Base-by-base conservation (phyloP, 2,329 filamentous ascomycete genomes). In the Trichoderma oligosporum region DNA sequence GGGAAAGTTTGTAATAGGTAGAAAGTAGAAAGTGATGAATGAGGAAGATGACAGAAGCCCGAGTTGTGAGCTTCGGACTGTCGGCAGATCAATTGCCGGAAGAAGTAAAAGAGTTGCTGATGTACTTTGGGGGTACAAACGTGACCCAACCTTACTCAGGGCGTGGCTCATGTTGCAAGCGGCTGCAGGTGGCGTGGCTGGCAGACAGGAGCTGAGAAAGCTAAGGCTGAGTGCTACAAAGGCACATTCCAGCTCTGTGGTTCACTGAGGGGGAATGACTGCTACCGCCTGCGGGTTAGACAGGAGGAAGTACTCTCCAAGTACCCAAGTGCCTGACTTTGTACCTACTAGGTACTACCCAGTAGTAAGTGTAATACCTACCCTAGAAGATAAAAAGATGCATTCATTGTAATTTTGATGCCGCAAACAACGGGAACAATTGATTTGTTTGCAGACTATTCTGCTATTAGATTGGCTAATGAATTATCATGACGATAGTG, bases 161-260 rank as follows among this genome's bases (percentile, higher is more conserved):
- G 41, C 38, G 20, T 22, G 41, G 41, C 12, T 44, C 41, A 22
- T n/a, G 41, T 25, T 22, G 22, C 22, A 27, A 44, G 38, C 49
- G 49, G 27, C 49, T 53, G 49, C 49, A 44, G 38, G 49, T 38
- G 49, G 49, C 48, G n/a, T n/a, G n/a, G n/a, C n/a, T n/a, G n/a
- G n/a, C n/a, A n/a, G n/a, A n/a, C 27, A 31, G 27, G 11, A 11
- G 27, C 27, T 53, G 39, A 33, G n/a, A 27, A 27, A 14, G 29
- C 39, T 54, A 39, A 11, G 25, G 39, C 51, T 45, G 22, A 18
- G 39, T 14, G 51, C 39, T 18, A 45, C 27, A 20, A 11, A 7
- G 29, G 51, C 11, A 11, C 11, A 11, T 35, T 16, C 20, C 46
- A 27, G 39, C 51, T 20, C 39, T 45, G 18, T 51, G 47, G 39